Evolutionary conservation across 2,329 filamentous ascomycete genomes (phyloP).

Genomic region (Amylocarpus encephaloides): DNA sequence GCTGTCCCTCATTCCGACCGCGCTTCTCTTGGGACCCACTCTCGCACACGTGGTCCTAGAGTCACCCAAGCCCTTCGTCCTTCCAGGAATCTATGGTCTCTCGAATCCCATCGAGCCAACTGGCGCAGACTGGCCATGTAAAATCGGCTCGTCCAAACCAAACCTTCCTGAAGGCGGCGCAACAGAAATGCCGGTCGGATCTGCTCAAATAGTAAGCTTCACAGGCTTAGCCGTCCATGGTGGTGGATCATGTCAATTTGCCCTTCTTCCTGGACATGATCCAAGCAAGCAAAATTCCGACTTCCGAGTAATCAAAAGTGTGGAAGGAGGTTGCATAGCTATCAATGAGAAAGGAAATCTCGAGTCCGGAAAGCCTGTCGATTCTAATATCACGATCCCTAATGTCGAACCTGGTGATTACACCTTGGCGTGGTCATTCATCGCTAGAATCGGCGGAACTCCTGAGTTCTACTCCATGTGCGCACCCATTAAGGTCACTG

Average conservation of each 20-base stretch:
- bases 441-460: neutral
- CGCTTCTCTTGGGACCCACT: too few relatives aligned
- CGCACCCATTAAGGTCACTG: neutral
- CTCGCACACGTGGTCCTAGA: neutral
- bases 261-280: neutral
- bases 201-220: neutral
- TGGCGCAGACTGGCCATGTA: neutral
- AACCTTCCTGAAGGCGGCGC: neutral
- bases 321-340: conserved; percentile 1
- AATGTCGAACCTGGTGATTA: conserved; percentile 1
- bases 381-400: neutral
- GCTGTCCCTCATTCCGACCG: too few relatives aligned
- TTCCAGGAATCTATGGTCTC: neutral
- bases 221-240: neutral
- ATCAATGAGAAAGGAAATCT: neutral
- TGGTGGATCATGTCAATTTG: neutral
- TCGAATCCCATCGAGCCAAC: neutral
- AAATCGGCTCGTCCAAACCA: neutral
- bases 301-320: conserved; percentile 1
- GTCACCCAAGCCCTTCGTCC: neutral
- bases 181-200: neutral
- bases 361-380: neutral
- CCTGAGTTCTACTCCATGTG: conserved; percentile 3
- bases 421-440: neutral
- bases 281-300: neutral